Conservation (phyloP, 2,329 filamentous ascomycete species). For the Teratosphaeria viscida region DNA sequence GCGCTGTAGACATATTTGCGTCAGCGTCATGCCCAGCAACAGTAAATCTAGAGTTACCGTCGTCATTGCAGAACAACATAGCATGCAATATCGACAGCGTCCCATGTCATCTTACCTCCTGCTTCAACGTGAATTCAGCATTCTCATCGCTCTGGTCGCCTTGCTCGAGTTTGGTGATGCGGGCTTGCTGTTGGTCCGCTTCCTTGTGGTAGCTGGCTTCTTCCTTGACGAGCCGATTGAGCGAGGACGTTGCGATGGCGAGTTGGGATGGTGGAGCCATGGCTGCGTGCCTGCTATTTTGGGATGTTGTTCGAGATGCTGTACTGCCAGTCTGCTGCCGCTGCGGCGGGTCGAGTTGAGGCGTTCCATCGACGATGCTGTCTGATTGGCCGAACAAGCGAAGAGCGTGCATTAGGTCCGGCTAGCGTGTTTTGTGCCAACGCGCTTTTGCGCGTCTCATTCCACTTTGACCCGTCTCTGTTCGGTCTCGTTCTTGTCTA, state of each 20-base stretch:
- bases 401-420: neutral
- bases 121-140: constrained; percentile 66
- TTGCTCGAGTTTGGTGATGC: constrained; percentile 54
- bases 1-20: constrained; percentile 41
- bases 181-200: constrained; percentile 60
- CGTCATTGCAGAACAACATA: neutral
- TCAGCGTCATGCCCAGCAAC: neutral
- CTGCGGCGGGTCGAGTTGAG: neutral
- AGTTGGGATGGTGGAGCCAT: constrained; percentile 74
- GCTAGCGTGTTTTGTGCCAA: neutral
- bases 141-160: constrained; percentile 53
- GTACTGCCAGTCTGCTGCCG: neutral
- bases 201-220: constrained; percentile 85
- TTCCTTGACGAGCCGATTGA: constrained; percentile 82
- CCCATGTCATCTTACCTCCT: constrained; percentile 55
- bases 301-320: neutral
- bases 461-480: neutral
- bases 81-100: neutral
- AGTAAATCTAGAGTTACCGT: neutral
- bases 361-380: neutral
- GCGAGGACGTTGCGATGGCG: constrained; percentile 66
- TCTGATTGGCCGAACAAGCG: neutral
- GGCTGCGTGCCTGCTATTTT: constrained; percentile 6
- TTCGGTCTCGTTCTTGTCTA: neutral
- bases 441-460: neutral